Conservation (phyloP, 208 protist genomes). For the Trypanosoma brucei region DNA sequence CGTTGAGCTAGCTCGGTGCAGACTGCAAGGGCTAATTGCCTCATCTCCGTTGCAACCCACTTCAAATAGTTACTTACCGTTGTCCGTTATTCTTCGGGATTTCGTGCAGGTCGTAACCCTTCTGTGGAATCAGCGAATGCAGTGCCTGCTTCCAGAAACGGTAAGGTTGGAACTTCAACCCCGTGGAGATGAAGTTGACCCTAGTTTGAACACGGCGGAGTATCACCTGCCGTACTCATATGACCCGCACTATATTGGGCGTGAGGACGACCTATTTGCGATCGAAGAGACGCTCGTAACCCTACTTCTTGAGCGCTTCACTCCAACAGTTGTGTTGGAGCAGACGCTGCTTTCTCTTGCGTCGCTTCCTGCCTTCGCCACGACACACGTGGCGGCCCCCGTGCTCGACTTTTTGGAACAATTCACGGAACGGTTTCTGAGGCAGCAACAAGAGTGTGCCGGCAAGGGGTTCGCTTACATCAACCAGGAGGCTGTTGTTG, state of each 20-base stretch:
- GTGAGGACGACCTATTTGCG: slow-evolving; percentile 41
- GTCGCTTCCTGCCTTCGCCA: slow-evolving; percentile 40
- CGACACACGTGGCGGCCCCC: slow-evolving; percentile 43
- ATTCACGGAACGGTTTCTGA: slow-evolving; percentile 10
- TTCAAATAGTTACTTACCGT: slow-evolving; percentile 14
- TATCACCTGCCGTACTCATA: slow-evolving; percentile 44
- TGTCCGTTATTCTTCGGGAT: slow-evolving; percentile 34
- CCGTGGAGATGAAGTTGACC: not conserved
- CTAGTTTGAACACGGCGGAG: not conserved
- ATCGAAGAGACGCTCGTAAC: slow-evolving; percentile 49
- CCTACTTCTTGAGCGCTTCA: slow-evolving; percentile 17
- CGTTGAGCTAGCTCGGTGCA: slow-evolving; percentile 23
- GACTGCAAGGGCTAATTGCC: slow-evolving; percentile 25
- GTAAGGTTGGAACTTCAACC: slow-evolving; percentile 4
- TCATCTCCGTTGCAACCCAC: slow-evolving; percentile 13
- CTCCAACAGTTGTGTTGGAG: slow-evolving; percentile 34
- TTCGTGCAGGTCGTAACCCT: slow-evolving; percentile 13
- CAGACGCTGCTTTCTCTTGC: slow-evolving; percentile 54
- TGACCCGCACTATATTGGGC: slow-evolving; percentile 29
- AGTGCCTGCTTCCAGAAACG: not conserved
- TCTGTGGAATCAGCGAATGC: slow-evolving; percentile 8
- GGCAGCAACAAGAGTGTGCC: slow-evolving; percentile 1
- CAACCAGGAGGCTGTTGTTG: slow-evolving; percentile 34
- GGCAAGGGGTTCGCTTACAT: slow-evolving; percentile 1
- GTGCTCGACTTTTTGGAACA: slow-evolving; percentile 50